Evolutionary conservation across 2,329 filamentous ascomycete species (phyloP).

Genomic region (Nothophaeocryptopus gaeumannii): DNA sequence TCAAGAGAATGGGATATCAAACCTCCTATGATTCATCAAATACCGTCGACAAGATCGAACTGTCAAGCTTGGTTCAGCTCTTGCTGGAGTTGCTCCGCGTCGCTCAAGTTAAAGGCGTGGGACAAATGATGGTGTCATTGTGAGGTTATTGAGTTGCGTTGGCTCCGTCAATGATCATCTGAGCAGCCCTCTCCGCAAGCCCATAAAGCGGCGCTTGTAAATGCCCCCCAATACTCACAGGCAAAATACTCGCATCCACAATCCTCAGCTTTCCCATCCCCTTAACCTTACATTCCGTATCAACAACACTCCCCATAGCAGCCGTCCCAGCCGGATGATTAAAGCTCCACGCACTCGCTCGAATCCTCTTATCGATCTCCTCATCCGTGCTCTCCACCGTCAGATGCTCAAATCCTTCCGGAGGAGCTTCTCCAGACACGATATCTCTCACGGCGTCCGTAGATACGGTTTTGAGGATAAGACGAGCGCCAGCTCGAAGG

Average conservation of each 20-base stretch:
- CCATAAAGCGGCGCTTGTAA: conserved; percentile 57
- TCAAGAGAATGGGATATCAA: no score
- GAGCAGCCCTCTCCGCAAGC: conserved; percentile 56
- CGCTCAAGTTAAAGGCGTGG: no score
- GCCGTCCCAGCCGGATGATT: conserved; percentile 18
- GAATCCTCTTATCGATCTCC: conserved; percentile 9
- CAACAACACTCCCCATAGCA: conserved; percentile 20
- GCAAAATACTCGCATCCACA: conserved; percentile 54
- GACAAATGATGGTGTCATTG: no score
- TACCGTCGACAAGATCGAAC: no score
- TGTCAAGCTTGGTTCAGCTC: no score
- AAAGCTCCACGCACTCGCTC: neutral
- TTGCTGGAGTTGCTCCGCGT: no score
- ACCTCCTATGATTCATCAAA: no score
- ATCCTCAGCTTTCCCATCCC: conserved; percentile 53
- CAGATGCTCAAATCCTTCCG: neutral
- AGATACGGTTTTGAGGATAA: neutral
- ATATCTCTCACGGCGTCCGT: neutral
- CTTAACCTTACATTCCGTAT: conserved; percentile 51
- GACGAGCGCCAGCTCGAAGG: conserved; percentile 2
- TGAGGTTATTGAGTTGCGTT: no score
- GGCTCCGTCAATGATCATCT: conserved; percentile 49
- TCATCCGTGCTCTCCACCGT: conserved; percentile 7
- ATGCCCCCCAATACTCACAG: conserved; percentile 49
- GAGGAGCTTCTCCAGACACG: neutral